These are phyloP conservation scores for Magnolia kwangsiensis DNA, from an alignment of 164 flowering plant genomes.

Conservation along the genomic window DNA sequence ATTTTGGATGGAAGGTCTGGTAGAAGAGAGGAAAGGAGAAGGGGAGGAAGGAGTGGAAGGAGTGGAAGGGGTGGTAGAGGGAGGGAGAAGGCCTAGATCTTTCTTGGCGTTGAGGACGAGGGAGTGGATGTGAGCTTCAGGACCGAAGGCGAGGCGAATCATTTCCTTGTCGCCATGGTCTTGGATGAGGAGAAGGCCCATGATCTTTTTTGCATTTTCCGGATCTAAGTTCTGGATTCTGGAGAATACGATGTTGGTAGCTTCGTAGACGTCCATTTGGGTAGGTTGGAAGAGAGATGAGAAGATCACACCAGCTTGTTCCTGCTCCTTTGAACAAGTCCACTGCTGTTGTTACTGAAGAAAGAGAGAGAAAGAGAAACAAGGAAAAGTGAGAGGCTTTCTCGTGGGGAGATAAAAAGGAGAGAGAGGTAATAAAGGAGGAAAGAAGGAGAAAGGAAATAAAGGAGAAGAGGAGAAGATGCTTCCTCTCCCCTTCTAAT, in stretches of 20 bases:
- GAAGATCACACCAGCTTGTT: too few relatives aligned
- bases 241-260: constrained; percentile 74
- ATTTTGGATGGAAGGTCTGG: constrained; percentile 29
- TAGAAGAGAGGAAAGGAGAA: constrained; percentile 33
- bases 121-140: constrained; percentile 69
- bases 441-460: neutral
- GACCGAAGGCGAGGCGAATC: constrained; percentile 91
- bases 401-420: constrained; percentile 1
- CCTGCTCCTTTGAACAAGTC: neutral
- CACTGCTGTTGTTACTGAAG: constrained; percentile 3
- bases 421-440: neutral
- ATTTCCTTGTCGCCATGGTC: constrained; percentile 94
- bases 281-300: constrained; percentile 3
- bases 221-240: constrained; percentile 81
- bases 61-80: constrained; percentile 34
- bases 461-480: neutral
- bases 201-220: constrained; percentile 84
- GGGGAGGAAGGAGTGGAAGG: constrained; percentile 51
- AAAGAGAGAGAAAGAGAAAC: neutral
- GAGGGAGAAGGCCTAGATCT: constrained; percentile 43
- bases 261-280: constrained; percentile 84
- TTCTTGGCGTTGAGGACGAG: constrained; percentile 57
- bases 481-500: neutral
- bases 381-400: neutral
- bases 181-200: constrained; percentile 77